These are phyloP conservation scores for Penicillium goetzii DNA, from an alignment of 495 filamentous ascomycete species.

Conservation along the genomic window DNA sequence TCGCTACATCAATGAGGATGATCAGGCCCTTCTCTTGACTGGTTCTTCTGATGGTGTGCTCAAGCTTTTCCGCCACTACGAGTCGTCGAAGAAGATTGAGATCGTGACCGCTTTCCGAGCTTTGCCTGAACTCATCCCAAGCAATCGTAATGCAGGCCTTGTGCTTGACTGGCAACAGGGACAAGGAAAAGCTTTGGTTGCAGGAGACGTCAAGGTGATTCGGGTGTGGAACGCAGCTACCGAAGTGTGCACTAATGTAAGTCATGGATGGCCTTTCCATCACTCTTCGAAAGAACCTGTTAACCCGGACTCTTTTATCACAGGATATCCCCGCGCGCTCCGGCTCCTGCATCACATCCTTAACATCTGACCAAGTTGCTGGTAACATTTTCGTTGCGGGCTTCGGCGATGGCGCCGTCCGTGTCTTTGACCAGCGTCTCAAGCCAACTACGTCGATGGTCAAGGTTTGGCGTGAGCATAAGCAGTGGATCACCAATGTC, in stretches of 20 bases:
- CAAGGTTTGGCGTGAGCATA: constrained; percentile 93
- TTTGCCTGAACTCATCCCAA: constrained; percentile 87
- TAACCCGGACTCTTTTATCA: constrained; percentile 2
- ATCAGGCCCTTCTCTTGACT: constrained; percentile 91
- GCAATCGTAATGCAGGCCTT: constrained; percentile 89
- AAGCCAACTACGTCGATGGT: constrained; percentile 86
- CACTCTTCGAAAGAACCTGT: background rate
- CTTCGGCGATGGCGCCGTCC: constrained; percentile 94
- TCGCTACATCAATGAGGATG: constrained; percentile 97
- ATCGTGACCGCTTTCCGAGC: constrained; percentile 93
- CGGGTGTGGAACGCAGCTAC: constrained; percentile 92
- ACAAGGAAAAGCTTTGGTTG: constrained; percentile 90
- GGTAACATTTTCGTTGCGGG: constrained; percentile 95
- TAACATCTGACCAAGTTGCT: constrained; percentile 96
- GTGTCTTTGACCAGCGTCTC: constrained; percentile 89
- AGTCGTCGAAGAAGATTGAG: constrained; percentile 68
- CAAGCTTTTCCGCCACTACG: constrained; percentile 90
- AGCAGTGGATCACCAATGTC: constrained; percentile 90
- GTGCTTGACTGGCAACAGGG: constrained; percentile 99
- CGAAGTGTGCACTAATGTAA: constrained; percentile 83
- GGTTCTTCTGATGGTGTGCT: constrained; percentile 94
- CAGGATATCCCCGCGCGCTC: constrained; percentile 93
- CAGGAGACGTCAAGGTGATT: constrained; percentile 94
- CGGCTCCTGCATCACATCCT: constrained; percentile 89
- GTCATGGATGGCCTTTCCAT: constrained; percentile 17